Base-by-base conservation (phyloP, 179 eudicot species). In the Camellia oleifera region DNA sequence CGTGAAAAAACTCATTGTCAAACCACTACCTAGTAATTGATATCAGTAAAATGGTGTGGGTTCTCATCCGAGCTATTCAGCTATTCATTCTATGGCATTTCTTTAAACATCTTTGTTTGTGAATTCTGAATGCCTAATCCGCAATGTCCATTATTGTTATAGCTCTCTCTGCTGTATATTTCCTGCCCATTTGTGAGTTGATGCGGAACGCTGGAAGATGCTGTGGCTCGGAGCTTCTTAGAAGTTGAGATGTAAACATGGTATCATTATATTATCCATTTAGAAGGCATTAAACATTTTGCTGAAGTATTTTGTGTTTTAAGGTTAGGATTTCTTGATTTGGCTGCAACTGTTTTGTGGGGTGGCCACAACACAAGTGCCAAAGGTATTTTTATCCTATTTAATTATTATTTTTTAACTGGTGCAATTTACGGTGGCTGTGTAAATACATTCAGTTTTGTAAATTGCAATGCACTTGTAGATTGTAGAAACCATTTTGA, bases 351-450 rank as follows among this genome's bases (percentile, higher is more conserved):
- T 60, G 18, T 76, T 48, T 7, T 7, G 52, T 48, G 5, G 52
- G 52, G 52, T 7, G 53, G 50, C 68, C 58, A 20, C 66, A 17
- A 75, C n/a, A 20, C 66, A 17, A 75, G n/a, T 82, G 75, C 81
- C 40, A 78, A 23, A 23, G 54, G 56, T 75, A 62, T 46, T 48
- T 79, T 63, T 72, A 20, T 70, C 63, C 66, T 78, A 77, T 82
- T 67, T 13, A 79, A 2, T 74, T 57, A 57, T 4, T 48, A 0
- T 48, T 48, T 73, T 69, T 13, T 17, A 62, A 78, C 61, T 70
- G 9, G 10, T 58, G 80, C 84, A 76, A 75, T 72, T 82, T 80
- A 81, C 81, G 82, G 82, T 84, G 77, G 77, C 81, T 78, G 80
- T 79, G 87, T 84, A 86, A 84, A 70, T 79, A 48, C 52, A 48